These are phyloP conservation scores for Hericium rajendrae DNA, from an alignment of 768 basidiomycete genomes.

Conservation along the genomic window DNA sequence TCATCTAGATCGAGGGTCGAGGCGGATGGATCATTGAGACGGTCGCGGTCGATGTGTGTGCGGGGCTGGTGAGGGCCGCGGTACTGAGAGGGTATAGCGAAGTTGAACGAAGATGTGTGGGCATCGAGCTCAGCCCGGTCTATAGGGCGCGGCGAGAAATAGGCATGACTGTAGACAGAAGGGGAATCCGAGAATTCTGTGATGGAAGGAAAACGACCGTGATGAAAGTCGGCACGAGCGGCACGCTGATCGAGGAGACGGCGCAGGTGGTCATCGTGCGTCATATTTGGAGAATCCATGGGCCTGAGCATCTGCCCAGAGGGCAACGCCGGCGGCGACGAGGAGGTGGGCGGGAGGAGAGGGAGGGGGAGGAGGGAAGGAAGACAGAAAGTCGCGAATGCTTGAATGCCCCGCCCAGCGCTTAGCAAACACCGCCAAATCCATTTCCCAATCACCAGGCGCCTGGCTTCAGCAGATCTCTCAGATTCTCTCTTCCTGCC, in stretches of 20 bases:
- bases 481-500: neutral
- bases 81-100: constrained; percentile 16
- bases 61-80: constrained; percentile 1
- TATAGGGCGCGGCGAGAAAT: constrained; percentile 42
- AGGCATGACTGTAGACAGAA: constrained; percentile 55
- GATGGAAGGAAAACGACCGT: constrained; percentile 40
- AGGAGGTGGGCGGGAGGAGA: constrained; percentile 8
- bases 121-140: constrained; percentile 23
- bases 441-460: neutral
- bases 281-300: constrained; percentile 26
- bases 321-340: constrained; percentile 8
- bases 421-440: neutral
- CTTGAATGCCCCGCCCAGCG: neutral
- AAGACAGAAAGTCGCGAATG: neutral
- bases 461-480: neutral
- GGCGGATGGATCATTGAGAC: constrained; percentile 35
- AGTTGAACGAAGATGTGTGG: constrained; percentile 21
- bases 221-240: constrained; percentile 36
- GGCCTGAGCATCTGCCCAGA: constrained; percentile 24
- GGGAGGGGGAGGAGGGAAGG: constrained; percentile 8
- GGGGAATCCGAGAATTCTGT: constrained; percentile 58
- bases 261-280: constrained; percentile 38
- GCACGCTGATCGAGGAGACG: constrained; percentile 45
- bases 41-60: constrained; percentile 24
- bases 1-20: constrained; percentile 50